Percentiles rank a stretch among this genome's conserved stretches.
phyloP scores from a whole-genome alignment of 1,139 yeast genomes.

The Taphrina pruni region DNA sequence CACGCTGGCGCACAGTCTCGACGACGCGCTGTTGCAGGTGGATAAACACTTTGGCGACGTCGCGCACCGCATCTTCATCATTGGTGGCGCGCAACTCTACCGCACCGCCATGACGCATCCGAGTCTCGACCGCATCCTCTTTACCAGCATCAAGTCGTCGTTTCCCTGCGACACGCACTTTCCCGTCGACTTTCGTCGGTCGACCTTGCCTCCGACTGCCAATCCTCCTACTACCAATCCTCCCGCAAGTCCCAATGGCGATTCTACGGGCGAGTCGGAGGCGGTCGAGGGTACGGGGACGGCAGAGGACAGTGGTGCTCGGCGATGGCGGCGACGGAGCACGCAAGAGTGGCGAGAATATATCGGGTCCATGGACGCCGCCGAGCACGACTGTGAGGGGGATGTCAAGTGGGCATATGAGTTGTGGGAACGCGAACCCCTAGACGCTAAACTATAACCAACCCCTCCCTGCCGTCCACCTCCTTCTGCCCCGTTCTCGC shows the following conservation, averaged over 20 bases:
- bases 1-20: constrained; percentile 32
- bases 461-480: too few relatives aligned
- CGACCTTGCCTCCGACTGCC: not conserved
- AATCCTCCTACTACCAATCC: too few relatives aligned
- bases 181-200: constrained; percentile 46
- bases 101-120: constrained; percentile 59
- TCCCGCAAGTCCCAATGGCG: too few relatives aligned
- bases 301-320: constrained; percentile 5
- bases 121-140: constrained; percentile 62
- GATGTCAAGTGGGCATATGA: constrained; percentile 32
- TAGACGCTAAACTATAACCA: constrained; percentile 5
- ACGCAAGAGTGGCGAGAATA: not conserved
- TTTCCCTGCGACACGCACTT: constrained; percentile 68
- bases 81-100: constrained; percentile 94
- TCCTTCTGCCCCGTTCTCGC: too few relatives aligned
- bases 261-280: too few relatives aligned
- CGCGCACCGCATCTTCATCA: constrained; percentile 63
- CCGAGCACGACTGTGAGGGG: constrained; percentile 1
- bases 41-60: constrained; percentile 34
- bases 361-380: not conserved
- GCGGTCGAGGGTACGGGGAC: not conserved
- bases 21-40: constrained; percentile 29
- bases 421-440: constrained; percentile 30
- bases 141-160: constrained; percentile 68
- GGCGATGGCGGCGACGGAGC: constrained; percentile 5